Evolutionary conservation across 1,284 basidiomycete genomes (phyloP).

Genomic region (Moesziomyces sp.): DNA sequence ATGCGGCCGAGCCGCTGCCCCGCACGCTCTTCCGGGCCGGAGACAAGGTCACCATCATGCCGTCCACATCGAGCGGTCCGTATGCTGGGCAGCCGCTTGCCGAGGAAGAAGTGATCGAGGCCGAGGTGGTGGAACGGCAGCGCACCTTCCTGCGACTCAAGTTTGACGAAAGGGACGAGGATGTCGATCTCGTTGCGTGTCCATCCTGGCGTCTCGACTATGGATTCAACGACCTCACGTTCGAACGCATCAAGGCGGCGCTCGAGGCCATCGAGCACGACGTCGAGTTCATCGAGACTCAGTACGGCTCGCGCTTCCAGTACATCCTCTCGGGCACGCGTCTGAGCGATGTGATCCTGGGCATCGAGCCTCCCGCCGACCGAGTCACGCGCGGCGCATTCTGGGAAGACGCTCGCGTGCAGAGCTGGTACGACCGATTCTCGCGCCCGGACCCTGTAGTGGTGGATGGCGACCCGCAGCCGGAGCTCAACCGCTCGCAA

Average conservation of each 20-base stretch:
- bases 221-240: constrained; percentile 76
- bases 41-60: constrained; percentile 54
- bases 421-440: constrained; percentile 68
- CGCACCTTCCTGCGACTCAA: constrained; percentile 53
- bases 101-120: constrained; percentile 34
- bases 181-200: constrained; percentile 53
- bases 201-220: constrained; percentile 75
- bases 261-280: constrained; percentile 75
- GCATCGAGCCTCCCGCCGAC: constrained; percentile 75
- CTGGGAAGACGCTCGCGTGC: constrained; percentile 69
- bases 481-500: constrained; percentile 83
- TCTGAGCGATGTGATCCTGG: constrained; percentile 66
- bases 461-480: constrained; percentile 82
- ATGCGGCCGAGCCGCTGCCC: constrained; percentile 48
- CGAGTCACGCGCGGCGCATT: constrained; percentile 72
- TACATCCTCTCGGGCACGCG: constrained; percentile 54
- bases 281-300: constrained; percentile 69
- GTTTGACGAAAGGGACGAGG: constrained; percentile 50
- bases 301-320: constrained; percentile 44
- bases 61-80: constrained; percentile 5
- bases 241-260: constrained; percentile 78
- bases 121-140: constrained; percentile 55
- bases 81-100: constrained; percentile 2
- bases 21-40: constrained; percentile 52
- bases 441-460: constrained; percentile 72